phyloP scores from a whole-genome alignment of 1,139 yeast species.

The Kurtzmaniella natalensis region DNA sequence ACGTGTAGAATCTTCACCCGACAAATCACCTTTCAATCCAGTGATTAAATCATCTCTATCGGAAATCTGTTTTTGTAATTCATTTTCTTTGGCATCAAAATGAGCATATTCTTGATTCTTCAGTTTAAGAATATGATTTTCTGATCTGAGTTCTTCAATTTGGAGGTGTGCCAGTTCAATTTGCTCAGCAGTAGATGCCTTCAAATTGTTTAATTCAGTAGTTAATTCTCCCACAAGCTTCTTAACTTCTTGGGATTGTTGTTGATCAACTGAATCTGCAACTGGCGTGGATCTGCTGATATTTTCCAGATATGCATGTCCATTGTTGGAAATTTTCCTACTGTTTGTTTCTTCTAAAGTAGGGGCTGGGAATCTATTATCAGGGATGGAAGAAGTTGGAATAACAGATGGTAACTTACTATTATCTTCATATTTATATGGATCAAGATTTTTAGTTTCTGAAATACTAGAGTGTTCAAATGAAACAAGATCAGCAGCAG shows the following conservation, averaged over 20 bases:
- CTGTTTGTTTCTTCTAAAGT: conserved; percentile 3
- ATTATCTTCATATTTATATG: conserved; percentile 1
- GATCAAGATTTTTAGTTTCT: conserved; percentile 1
- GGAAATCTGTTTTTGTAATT: conserved; percentile 18
- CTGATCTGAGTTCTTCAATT: conserved; percentile 43
- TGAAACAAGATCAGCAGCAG: conserved; percentile 8
- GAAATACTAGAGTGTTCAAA: conserved; percentile 6
- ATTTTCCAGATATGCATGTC: conserved; percentile 10
- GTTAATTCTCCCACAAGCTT: conserved; percentile 40
- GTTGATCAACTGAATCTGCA: conserved; percentile 3
- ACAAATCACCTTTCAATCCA: conserved; percentile 31
- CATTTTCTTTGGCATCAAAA: conserved; percentile 13
- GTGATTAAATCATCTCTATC: conserved; percentile 33
- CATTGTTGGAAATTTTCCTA: conserved; percentile 10
- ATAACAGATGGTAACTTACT: too few species aligned
- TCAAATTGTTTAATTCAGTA: conserved; percentile 42
- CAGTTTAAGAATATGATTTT: conserved; percentile 27
- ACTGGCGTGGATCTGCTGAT: background rate
- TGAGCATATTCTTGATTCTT: conserved; percentile 9
- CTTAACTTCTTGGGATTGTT: conserved; percentile 27
- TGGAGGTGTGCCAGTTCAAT: conserved; percentile 52
- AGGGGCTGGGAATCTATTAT: conserved; percentile 8
- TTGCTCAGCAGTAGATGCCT: conserved; percentile 43
- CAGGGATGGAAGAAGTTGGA: background rate
- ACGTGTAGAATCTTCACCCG: conserved; percentile 20